Conservation (phyloP, 2,329 filamentous ascomycete genomes). For the Sclerotinia sclerotiorum region DNA sequence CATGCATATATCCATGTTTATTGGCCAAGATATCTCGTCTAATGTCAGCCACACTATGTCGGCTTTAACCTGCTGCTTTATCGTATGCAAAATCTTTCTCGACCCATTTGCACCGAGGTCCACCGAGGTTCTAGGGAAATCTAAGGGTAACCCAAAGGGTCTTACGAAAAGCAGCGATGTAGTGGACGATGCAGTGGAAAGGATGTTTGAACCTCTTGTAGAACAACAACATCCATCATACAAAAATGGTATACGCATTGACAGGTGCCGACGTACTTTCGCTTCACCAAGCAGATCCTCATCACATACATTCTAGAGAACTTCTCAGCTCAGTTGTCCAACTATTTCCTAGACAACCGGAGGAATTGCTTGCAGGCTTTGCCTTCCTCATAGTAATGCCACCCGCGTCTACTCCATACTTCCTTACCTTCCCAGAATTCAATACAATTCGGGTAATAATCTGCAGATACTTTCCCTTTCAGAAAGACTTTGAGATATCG, state of each 20-base stretch:
- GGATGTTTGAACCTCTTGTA: background rate
- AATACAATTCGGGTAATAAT: background rate
- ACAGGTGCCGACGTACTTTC: conserved; percentile 5
- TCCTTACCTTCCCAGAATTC: background rate
- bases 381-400: background rate
- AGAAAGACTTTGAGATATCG: background rate
- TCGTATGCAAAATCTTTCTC: background rate
- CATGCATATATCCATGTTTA: conserved; percentile 17
- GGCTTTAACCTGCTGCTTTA: conserved; percentile 18
- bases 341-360: background rate
- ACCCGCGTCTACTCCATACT: background rate
- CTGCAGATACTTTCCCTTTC: background rate
- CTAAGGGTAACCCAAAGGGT: background rate
- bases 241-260: conserved; percentile 4
- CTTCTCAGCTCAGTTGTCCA: background rate
- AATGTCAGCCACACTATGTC: conserved; percentile 17
- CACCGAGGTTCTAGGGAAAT: background rate
- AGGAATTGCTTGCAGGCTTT: background rate
- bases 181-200: background rate
- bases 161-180: conserved; percentile 20
- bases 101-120: conserved; percentile 5
- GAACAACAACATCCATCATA: conserved; percentile 12
- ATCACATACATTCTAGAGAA: background rate
- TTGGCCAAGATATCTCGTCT: conserved; percentile 14
- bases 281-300: background rate